Evolutionary conservation across 169 alveolate genomes (phyloP), one percentile per base, ranked within the genome.

Genomic region (Eimeria praecox): DNA sequence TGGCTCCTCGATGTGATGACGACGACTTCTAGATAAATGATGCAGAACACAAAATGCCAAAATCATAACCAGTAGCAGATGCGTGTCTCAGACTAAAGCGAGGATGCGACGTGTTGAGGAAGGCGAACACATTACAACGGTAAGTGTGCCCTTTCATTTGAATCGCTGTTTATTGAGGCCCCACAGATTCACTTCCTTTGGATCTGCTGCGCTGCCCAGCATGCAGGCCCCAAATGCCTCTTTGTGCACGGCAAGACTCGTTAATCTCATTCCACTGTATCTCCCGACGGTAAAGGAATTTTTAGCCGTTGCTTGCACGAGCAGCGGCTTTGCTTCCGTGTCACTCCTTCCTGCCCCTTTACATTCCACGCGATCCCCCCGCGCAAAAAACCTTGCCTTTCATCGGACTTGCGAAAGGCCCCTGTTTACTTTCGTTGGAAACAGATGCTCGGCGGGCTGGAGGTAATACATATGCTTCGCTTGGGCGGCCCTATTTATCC

Each of bases 401-500:
- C 10, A 78, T 78, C 64, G 64, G 88, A 78, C 83, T 73, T 73
- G 83, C 83, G 83, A 40, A 73, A 73, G 27, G 30, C 52, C 83
- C 83, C 83, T 73, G 54, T 73, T 73, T 73, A 73, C 35, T 73
- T 73, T 73, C 18, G 54, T 40, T 73, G 54, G 83, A 20, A 38
- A 49, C 83, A 73, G 83, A 38, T 52, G 38, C n/a, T 38, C 54
- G 49, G 52, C 49, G 83, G 83, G 54, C 83, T 38, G 64, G 12
- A 78, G 59, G 35, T 46, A 78, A 44, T 40, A 78, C n/a, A 75
- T 40, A 78, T 14, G 64, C 88, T 49, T 64, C 40, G 88, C 64
- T 8, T 44, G 88, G 18, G 88, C 88, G 88, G 88, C 66, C 88
- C 42, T 9, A 44, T 44, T 2, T 78, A 16, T 20, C 66, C 69